phyloP scores from a whole-genome alignment of 176 grass and related monocot genomes.

The Coix lacrymajobi region DNA sequence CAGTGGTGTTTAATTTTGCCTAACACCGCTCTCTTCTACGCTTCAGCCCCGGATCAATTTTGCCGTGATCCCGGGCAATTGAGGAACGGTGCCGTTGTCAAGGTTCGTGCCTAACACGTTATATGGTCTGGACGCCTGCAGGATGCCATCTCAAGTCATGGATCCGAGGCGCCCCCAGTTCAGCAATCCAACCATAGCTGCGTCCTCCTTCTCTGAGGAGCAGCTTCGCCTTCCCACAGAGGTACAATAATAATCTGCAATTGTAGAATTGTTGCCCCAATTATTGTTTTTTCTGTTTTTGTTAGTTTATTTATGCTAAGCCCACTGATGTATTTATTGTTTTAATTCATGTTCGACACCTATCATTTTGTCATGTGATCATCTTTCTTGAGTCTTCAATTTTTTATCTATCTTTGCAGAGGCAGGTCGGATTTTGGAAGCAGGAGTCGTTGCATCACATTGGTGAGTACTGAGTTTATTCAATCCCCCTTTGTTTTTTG shows the following conservation, averaged over 20 bases:
- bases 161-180: conserved; percentile 62
- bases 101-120: conserved; percentile 1
- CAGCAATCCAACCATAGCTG: conserved; percentile 23
- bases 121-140: conserved; percentile 5
- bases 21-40: too few species aligned
- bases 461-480: conserved; percentile 44
- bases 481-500: neutral
- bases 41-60: too few species aligned
- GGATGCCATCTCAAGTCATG: conserved; percentile 70
- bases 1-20: too few species aligned
- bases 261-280: neutral
- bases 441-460: conserved; percentile 45
- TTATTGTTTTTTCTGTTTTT: conserved; percentile 21
- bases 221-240: conserved; percentile 57
- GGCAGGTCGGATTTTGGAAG: conserved; percentile 87
- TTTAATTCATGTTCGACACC: neutral
- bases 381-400: conserved; percentile 2
- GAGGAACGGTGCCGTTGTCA: neutral
- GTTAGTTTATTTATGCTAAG: conserved; percentile 2
- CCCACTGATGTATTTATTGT: neutral
- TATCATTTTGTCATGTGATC: neutral
- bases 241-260: conserved; percentile 43
- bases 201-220: conserved; percentile 73
- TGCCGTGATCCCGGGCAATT: conserved; percentile 29
- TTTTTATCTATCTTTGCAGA: conserved; percentile 47